Conservation (phyloP, 208 protist genomes). For the Wallacemonas sp. region DNA sequence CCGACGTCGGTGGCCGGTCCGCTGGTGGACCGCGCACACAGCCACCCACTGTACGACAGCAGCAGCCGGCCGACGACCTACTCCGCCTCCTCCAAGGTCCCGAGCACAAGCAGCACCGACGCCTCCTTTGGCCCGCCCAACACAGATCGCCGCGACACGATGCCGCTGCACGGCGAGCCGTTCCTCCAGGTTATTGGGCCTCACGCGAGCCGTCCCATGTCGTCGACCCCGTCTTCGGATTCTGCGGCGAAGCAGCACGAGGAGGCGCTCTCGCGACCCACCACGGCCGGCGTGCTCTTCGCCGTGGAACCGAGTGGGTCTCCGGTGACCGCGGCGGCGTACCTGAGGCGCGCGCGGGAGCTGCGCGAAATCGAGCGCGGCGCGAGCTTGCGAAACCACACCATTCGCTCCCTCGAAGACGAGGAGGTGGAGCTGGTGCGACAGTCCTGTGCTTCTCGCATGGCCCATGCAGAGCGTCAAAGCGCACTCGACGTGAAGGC, state of each 20-base stretch:
- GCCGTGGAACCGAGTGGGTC: background rate
- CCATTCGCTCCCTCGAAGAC: slow-evolving; percentile 1
- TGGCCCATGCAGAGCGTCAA: background rate
- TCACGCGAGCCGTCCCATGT: background rate
- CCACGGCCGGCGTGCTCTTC: too few species aligned
- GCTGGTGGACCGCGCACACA: too few species aligned
- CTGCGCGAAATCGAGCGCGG: background rate
- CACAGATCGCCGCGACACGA: background rate
- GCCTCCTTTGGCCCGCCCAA: background rate
- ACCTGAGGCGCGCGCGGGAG: background rate
- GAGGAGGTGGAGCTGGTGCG: slow-evolving; percentile 3
- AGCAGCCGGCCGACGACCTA: too few species aligned
- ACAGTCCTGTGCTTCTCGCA: background rate
- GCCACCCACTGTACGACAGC: too few species aligned
- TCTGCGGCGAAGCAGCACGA: background rate
- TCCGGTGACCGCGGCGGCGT: background rate
- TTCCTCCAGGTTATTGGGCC: background rate
- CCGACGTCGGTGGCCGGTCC: too few species aligned
- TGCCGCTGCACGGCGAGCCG: background rate
- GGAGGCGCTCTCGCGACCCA: too few species aligned
- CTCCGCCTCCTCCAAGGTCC: background rate
- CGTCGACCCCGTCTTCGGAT: background rate
- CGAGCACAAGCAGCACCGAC: background rate
- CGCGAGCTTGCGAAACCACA: background rate
- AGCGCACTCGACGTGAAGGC: background rate